Percentiles rank a stretch among this genome's conserved stretches.
Evolutionary conservation across 1,139 yeast species (phyloP).

Genomic region (Kodamaea alishanica): DNA sequence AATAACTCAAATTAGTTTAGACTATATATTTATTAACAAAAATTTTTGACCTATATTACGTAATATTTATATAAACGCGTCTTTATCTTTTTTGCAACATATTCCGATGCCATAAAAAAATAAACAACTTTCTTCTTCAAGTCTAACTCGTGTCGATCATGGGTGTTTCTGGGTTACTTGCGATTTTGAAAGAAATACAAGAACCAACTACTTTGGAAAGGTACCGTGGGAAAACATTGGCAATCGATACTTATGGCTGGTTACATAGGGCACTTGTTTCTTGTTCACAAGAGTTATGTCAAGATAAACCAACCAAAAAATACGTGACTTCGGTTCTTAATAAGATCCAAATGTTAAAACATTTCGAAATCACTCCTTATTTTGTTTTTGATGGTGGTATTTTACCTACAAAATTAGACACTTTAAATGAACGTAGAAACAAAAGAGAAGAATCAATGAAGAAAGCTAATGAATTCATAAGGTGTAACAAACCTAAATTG

Average conservation of each 20-base stretch:
- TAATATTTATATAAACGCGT: neutral
- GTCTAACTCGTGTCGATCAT: conserved; percentile 25
- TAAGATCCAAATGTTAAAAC: conserved; percentile 60
- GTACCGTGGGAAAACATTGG: conserved; percentile 74
- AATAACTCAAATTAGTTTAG: conserved; percentile 13
- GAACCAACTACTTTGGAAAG: conserved; percentile 52
- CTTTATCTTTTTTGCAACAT: neutral
- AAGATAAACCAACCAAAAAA: conserved; percentile 63
- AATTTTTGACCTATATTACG: no score
- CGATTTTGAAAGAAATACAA: conserved; percentile 70
- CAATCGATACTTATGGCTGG: conserved; percentile 97
- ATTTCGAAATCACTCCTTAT: conserved; percentile 74
- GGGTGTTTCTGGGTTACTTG: conserved; percentile 82
- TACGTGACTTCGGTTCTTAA: conserved; percentile 60
- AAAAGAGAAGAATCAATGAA: conserved; percentile 56
- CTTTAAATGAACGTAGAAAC: conserved; percentile 62
- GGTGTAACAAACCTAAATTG: conserved; percentile 49
- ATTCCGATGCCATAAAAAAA: no score
- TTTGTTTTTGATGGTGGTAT: conserved; percentile 93
- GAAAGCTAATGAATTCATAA: conserved; percentile 49
- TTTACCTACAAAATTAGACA: conserved; percentile 72
- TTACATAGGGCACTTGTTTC: conserved; percentile 79
- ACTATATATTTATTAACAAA: neutral
- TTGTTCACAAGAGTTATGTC: conserved; percentile 81
- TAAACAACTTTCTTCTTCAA: neutral